Evolutionary conservation across 2,329 filamentous ascomycete species (phyloP).

Genomic region (Colletotrichum tropicale): DNA sequence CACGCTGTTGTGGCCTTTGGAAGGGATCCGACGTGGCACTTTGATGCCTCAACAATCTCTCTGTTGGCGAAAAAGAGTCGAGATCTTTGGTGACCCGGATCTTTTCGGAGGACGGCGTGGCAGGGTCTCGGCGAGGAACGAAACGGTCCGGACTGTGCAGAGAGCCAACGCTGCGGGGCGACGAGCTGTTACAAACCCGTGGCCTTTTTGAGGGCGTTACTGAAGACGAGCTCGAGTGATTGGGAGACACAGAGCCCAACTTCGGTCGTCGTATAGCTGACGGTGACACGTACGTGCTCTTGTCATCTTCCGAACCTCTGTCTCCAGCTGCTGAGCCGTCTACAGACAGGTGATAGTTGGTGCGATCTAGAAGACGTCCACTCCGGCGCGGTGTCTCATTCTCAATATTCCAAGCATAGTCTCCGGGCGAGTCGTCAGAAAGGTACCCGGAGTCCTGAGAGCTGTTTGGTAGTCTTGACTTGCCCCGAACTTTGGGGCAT

Average conservation of each 20-base stretch:
- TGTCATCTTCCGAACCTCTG: background rate
- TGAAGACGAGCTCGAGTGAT: background rate
- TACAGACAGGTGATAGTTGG: background rate
- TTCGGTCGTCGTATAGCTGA: background rate
- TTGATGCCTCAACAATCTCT: constrained; percentile 49
- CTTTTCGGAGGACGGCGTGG: constrained; percentile 42
- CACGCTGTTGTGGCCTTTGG: constrained; percentile 33
- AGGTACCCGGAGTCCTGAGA: background rate
- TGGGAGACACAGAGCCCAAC: background rate
- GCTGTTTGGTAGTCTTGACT: background rate
- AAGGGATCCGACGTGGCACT: constrained; percentile 48
- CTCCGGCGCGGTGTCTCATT: background rate
- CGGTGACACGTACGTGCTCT: background rate
- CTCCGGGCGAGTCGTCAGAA: background rate
- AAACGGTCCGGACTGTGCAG: constrained; percentile 49
- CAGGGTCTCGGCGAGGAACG: constrained; percentile 46
- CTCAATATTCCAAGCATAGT: background rate
- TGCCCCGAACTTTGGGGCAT: background rate
- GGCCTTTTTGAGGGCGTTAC: background rate
- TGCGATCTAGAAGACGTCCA: background rate
- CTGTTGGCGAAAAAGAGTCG: constrained; percentile 44
- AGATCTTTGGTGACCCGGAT: constrained; percentile 42
- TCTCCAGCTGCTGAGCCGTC: constrained; percentile 12
- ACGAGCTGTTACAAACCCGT: background rate
- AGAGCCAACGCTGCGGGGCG: background rate